phyloP scores from a whole-genome alignment of 129 eudicot species.

The Apium graveolens region DNA sequence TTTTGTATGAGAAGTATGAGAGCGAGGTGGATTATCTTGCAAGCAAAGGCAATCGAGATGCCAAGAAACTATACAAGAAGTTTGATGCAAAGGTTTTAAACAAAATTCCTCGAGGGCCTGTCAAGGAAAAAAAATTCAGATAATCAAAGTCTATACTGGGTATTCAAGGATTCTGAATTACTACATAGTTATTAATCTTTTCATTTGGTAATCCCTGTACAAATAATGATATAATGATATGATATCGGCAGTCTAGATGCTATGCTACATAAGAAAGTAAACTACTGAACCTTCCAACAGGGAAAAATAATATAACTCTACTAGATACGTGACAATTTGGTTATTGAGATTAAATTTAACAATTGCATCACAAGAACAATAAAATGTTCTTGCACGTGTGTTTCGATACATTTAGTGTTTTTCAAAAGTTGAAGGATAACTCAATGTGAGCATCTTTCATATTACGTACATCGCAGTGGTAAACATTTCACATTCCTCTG shows the following conservation, averaged over 20 bases:
- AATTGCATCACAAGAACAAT: not conserved
- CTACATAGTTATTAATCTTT: not conserved
- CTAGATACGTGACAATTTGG: not conserved
- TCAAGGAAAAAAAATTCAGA: conserved; percentile 42
- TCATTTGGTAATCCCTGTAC: not conserved
- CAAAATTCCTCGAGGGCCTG: conserved; percentile 86
- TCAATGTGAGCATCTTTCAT: not conserved
- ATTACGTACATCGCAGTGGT: not conserved
- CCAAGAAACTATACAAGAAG: conserved; percentile 41
- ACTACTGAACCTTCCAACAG: not conserved
- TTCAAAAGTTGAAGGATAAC: not conserved
- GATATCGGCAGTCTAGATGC: not conserved
- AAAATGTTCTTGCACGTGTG: not conserved
- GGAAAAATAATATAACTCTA: not conserved
- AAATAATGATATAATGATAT: not conserved
- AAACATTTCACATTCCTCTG: conserved; percentile 21
- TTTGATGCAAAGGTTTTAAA: conserved; percentile 48
- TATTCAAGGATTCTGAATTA: not conserved
- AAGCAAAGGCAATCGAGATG: conserved; percentile 48
- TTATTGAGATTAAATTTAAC: not conserved
- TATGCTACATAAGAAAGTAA: not conserved
- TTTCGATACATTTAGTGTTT: not conserved
- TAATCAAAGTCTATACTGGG: not conserved
- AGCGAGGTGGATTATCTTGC: conserved; percentile 58
- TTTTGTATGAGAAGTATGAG: conserved; percentile 61